Base-by-base conservation (phyloP, 306 rosid genomes). In the Potentilla sterilis region DNA sequence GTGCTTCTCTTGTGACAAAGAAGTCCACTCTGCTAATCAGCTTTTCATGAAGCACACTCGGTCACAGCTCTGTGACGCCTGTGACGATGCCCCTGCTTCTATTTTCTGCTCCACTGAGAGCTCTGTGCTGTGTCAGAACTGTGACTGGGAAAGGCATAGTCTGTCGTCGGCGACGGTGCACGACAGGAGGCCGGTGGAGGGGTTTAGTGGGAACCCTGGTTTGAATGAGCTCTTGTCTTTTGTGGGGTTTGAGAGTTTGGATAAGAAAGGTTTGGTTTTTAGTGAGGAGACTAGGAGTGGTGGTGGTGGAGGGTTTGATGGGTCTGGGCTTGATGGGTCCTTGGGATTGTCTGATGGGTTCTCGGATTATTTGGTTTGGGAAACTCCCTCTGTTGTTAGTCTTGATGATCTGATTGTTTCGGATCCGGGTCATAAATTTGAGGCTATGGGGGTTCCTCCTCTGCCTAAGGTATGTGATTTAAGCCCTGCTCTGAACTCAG, bases 1-100 rank as follows among this genome's bases (percentile, higher is more conserved):
- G 9, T 93, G 98, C 57, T 88, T 93, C 81, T 67, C 88, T 0
- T 93, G 98, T 46, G 98, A 93, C 78, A 90, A 89, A 3, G 95
- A 89, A 51, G 93, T 93, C 80, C 98, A 93, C 80, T 84, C 90
- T 1, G 83, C 95, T 22, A 93, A 93, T 79, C 93, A 86, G 81
- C 98, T 93, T 14, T 93, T 93, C 89, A 79, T 86, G 0, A 90
- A 91, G 84, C 98, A 93, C 88, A 83, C 91, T 34, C 95, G 98
- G 6, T 72, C 81, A 11, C 90, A 69, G 46, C 94, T 93, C 78
- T 93, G 98, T 59, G 92, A 93, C 70, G 82, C 80, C 28, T 93
- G 98, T 61, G 79, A 86, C 63, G 67, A 58, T 7, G 85, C 92
- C 38, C 96, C 95, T 65, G 98, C 98, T 5, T 83, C 98, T 1